Base-by-base conservation (phyloP, 306 rosid genomes). In the Prunus dulcis region DNA sequence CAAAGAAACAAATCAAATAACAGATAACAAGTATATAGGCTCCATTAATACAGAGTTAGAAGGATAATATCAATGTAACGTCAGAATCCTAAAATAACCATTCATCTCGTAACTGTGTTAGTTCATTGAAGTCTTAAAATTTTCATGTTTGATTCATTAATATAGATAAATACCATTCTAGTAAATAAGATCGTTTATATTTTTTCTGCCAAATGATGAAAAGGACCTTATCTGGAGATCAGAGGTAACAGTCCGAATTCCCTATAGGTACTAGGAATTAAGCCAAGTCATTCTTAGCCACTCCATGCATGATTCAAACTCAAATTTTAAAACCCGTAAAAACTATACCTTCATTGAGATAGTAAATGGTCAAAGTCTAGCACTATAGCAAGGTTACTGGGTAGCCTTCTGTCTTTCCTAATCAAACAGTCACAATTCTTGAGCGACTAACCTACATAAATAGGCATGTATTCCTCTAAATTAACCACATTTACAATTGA, bases 1-100 rank as follows among this genome's bases (percentile, higher is more conserved):
- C 53, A 76, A 83, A 79, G 80, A 66, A 55, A 5, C 50, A 46
- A 38, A 52, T 58, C 46, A 23, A 67, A 51, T 12, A 56, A 75
- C 65, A 77, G 5, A 68, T 14, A 60, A 41, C 19, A 51, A 51
- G 51, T 60, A 47, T 8, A 32, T 69, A 14, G n/a, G n/a, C 67
- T 61, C 41, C 19, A 3, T 61, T 7, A 63, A 30, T 17, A 6
- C 12, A 17, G 43, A 28, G 45, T 62, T 30, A 13, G 43, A 62
- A 62, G 38, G 43, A 62, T 23, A 60, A 15, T 15, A 62, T 58
- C 10, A 23, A 23, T 12, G 64, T 11, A 58, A 58, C 2, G 6
- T 30, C 17, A 23, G 17, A 55, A 34, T 55, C 13, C 9, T 20
- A 1, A 18, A 38, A 46, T 53, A 55, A 18, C 27, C 77, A 46